Base-by-base conservation (phyloP, 2,329 filamentous ascomycete species). In the Neoscytalidium dimidiatum region DNA sequence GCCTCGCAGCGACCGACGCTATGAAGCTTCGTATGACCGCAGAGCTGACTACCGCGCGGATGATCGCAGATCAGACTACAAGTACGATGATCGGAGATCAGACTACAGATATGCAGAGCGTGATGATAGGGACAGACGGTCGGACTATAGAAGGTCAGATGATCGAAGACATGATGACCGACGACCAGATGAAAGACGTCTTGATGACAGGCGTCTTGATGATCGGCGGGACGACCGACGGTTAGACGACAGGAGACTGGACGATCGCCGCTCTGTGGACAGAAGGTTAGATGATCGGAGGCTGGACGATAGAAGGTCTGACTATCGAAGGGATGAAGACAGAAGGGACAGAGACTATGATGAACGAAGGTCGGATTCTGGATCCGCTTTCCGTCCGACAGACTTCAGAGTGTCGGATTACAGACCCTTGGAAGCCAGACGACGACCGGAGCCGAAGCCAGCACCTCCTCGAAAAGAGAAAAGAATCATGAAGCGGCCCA, bases 401-500 rank as follows among this genome's bases (percentile, higher is more conserved):
- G 63, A 60, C 23, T 64, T 64, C 48, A 64, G 44, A 17, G 63
- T 64, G 33, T 60, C 65, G n/a, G 65, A 66, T 21, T 64, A 66
- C 48, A 65, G 53, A 31, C 65, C 35, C 7, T 56, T 69, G 46
- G 74, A 76, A 9, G 66, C 69, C 17, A 69, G 73, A 28, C 64
- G 69, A 9, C 70, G 72, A 11, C 67, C 68, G 7, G 74, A 75
- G 13, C 66, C 64, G 43, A 70, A 74, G 26, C 67, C 68, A 31
- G 82, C 76, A 43, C 78, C 76, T 21, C 68, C 67, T 17, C 71
- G 73, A 17, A 76, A 79, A 67, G 80, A 85, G 69, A 87, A 85
- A 70, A 81, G 91, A 63, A 87, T 87, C 3, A 84, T 91, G 77
- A 91, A 85, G 74, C 87, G 90, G 31, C 80, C 87, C 13, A 95